Evolutionary conservation across 768 basidiomycete species (phyloP).

Genomic region (Glaciozyma antarctica): DNA sequence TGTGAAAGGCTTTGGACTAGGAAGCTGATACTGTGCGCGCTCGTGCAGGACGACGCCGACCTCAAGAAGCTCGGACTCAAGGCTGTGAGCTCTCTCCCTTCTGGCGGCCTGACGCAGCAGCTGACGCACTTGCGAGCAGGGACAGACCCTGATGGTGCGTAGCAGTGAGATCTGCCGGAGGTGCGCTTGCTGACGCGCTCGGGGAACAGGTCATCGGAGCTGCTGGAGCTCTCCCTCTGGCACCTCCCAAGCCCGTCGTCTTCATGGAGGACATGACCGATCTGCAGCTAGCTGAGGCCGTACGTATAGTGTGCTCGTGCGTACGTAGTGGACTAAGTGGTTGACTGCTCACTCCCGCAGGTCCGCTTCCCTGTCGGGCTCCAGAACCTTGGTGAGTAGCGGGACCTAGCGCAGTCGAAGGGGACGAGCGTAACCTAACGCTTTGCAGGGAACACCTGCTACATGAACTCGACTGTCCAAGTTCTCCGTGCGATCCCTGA

Average conservation of each 20-base stretch:
- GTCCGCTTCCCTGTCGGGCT: slow-evolving; percentile 72
- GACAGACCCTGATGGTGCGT: slow-evolving; percentile 68
- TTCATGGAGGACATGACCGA: slow-evolving; percentile 94
- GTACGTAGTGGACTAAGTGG: neutral
- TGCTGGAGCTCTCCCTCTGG: slow-evolving; percentile 81
- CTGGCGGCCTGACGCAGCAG: slow-evolving; percentile 3
- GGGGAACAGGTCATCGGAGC: slow-evolving; percentile 61
- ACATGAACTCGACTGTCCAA: slow-evolving; percentile 93
- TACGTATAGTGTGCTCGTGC: slow-evolving; percentile 40
- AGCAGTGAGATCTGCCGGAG: neutral
- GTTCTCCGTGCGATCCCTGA: slow-evolving; percentile 88
- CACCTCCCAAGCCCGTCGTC: slow-evolving; percentile 64
- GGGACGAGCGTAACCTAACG: neutral
- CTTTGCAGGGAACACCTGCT: slow-evolving; percentile 87
- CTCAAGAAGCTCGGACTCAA: slow-evolving; percentile 79
- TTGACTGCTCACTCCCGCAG: slow-evolving; percentile 40
- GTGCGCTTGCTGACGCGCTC: neutral
- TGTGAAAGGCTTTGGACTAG: neutral
- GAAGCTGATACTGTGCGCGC: neutral
- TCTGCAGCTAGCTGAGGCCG: slow-evolving; percentile 64
- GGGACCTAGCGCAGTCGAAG: slow-evolving; percentile 37
- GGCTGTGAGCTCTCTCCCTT: slow-evolving; percentile 47
- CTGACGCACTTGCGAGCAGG: slow-evolving; percentile 43
- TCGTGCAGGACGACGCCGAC: slow-evolving; percentile 65
- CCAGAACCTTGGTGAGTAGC: slow-evolving; percentile 46